phyloP scores from a whole-genome alignment of 306 rosid genomes.

The Cucumis sativus region DNA sequence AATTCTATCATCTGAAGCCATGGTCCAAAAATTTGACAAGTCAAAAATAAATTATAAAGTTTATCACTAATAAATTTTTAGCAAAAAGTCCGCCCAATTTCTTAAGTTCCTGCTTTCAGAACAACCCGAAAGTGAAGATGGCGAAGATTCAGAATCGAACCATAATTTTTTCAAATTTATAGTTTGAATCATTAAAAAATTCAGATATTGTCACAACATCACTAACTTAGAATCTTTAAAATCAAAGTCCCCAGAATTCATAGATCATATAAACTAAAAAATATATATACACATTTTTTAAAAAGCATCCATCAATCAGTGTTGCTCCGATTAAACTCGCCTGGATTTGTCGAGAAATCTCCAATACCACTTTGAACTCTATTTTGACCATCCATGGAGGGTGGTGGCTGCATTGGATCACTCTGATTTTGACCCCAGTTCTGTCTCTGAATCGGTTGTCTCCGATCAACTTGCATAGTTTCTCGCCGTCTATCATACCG shows the following conservation, averaged over 20 bases:
- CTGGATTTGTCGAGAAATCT: background rate
- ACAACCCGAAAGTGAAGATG: too few species aligned
- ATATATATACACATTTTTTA: background rate
- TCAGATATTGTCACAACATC: background rate
- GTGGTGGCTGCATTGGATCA: constrained; percentile 24
- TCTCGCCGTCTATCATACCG: constrained; percentile 59
- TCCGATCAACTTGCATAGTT: constrained; percentile 55
- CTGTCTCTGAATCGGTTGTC: constrained; percentile 32
- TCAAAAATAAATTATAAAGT: too few species aligned
- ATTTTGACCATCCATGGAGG: constrained; percentile 20
- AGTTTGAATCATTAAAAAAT: background rate
- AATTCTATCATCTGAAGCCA: too few species aligned
- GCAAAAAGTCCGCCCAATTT: too few species aligned
- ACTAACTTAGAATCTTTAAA: background rate
- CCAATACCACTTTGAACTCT: constrained; percentile 12
- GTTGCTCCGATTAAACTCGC: constrained; percentile 6
- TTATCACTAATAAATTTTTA: too few species aligned
- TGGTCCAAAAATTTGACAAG: too few species aligned
- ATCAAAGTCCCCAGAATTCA: background rate
- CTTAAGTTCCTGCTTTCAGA: too few species aligned
- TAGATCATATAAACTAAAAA: background rate
- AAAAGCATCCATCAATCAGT: background rate
- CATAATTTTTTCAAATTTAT: background rate
- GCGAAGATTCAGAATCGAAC: background rate
- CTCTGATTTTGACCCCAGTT: constrained; percentile 32